These are phyloP conservation scores for Knoxdaviesia proteae DNA, from an alignment of 2,329 filamentous ascomycete species.

Conservation along the genomic window DNA sequence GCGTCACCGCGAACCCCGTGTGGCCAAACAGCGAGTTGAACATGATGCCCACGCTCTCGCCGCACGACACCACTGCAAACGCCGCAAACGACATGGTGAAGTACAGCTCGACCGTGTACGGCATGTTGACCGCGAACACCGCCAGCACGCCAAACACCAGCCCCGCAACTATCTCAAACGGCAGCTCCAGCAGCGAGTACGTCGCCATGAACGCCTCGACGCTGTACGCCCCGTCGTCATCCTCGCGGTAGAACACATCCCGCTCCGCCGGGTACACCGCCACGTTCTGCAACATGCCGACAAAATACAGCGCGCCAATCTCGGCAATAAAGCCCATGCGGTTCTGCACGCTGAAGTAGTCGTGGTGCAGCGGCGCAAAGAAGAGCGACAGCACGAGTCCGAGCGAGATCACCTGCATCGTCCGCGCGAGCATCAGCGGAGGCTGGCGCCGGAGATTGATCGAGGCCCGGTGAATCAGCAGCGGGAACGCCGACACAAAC, in stretches of 20 bases:
- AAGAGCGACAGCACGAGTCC: constrained; percentile 43
- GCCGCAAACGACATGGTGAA: constrained; percentile 47
- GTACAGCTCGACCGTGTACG: constrained; percentile 40
- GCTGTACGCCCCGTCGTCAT: constrained; percentile 52
- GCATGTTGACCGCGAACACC: constrained; percentile 43
- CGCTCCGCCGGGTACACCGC: constrained; percentile 52
- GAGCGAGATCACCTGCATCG: constrained; percentile 45
- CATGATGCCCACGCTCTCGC: constrained; percentile 57
- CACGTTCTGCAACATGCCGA: constrained; percentile 64
- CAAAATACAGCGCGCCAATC: constrained; percentile 49
- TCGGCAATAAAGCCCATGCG: constrained; percentile 56
- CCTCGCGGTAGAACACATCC: constrained; percentile 59
- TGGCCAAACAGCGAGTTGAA: constrained; percentile 60
- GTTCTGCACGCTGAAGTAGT: constrained; percentile 52
- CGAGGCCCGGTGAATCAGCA: constrained; percentile 44
- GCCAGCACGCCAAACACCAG: constrained; percentile 45
- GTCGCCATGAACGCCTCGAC: constrained; percentile 50
- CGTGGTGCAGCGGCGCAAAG: constrained; percentile 48
- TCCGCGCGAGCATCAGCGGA: constrained; percentile 39
- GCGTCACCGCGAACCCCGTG: constrained; percentile 56
- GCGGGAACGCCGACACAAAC: constrained; percentile 40
- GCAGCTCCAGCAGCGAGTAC: constrained; percentile 50
- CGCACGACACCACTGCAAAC: constrained; percentile 54
- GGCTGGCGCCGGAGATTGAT: constrained; percentile 52
- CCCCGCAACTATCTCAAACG: constrained; percentile 46